phyloP scores from a whole-genome alignment of 331 rosid genomes.

The Dryas integrifolia region DNA sequence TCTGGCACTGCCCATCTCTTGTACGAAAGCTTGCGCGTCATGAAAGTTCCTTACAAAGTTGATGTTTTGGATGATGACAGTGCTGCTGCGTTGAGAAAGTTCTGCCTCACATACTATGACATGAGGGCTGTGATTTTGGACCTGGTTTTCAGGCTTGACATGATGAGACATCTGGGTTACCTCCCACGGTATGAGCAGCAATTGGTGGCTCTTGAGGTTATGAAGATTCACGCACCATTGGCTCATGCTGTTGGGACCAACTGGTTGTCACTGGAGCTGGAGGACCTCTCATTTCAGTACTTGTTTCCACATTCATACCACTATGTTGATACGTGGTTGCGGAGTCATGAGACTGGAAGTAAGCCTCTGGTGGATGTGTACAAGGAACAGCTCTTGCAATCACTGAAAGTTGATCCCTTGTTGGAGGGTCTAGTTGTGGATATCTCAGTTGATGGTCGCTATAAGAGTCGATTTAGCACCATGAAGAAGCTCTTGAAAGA shows the following conservation, averaged over 20 bases:
- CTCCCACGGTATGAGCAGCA: slow-evolving; percentile 83
- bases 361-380: slow-evolving; percentile 56
- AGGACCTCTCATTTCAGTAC: slow-evolving; percentile 77
- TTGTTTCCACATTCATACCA: slow-evolving; percentile 80
- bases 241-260: slow-evolving; percentile 87
- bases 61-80: slow-evolving; percentile 65
- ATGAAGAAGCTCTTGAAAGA: slow-evolving; percentile 92
- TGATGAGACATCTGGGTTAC: slow-evolving; percentile 69
- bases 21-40: slow-evolving; percentile 76
- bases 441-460: slow-evolving; percentile 64
- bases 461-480: slow-evolving; percentile 84
- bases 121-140: slow-evolving; percentile 73
- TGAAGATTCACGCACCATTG: slow-evolving; percentile 81
- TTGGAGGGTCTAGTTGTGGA: slow-evolving; percentile 52
- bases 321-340: slow-evolving; percentile 72
- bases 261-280: slow-evolving; percentile 64
- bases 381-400: slow-evolving; percentile 48
- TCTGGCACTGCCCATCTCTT: slow-evolving; percentile 71
- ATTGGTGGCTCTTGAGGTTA: slow-evolving; percentile 60
- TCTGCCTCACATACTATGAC: slow-evolving; percentile 77
- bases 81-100: slow-evolving; percentile 77
- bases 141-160: slow-evolving; percentile 68
- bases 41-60: slow-evolving; percentile 44
- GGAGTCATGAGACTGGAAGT: slow-evolving; percentile 56
- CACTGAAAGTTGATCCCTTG: slow-evolving; percentile 52